Evolutionary conservation across 2,329 filamentous ascomycete species (phyloP).

Genomic region (Grosmannia clavigera): DNA sequence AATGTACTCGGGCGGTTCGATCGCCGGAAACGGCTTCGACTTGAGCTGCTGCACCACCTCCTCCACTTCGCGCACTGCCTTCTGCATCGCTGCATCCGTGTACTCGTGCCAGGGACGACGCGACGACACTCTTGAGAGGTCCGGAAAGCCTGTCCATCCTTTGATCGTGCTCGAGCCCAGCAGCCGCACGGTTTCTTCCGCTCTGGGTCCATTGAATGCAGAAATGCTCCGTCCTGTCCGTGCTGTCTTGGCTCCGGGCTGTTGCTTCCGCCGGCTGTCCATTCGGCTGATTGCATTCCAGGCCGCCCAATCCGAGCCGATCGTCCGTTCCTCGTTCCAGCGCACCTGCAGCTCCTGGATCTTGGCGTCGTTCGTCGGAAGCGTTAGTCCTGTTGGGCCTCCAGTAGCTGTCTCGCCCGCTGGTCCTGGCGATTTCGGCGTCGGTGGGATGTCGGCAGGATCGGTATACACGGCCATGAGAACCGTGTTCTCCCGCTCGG

Average conservation of each 20-base stretch:
- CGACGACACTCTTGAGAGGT: conserved; percentile 22
- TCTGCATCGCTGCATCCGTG: conserved; percentile 28
- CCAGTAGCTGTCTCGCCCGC: not conserved
- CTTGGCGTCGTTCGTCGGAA: conserved; percentile 27
- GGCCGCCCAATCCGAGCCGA: conserved; percentile 9
- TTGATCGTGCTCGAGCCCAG: conserved; percentile 31
- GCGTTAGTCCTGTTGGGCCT: conserved; percentile 11
- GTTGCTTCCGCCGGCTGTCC: not conserved
- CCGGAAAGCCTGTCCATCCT: conserved; percentile 28
- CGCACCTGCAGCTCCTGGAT: conserved; percentile 37
- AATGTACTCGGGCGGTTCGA: conserved; percentile 40
- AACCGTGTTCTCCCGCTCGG: conserved; percentile 43
- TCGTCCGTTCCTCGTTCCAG: conserved; percentile 27
- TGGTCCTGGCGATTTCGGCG: conserved; percentile 39
- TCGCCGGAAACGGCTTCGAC: conserved; percentile 35
- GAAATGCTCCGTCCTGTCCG: not conserved
- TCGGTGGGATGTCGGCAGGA: conserved; percentile 39
- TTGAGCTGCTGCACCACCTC: conserved; percentile 27
- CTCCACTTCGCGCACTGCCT: conserved; percentile 31
- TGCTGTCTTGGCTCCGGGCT: conserved; percentile 10
- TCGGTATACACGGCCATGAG: conserved; percentile 50
- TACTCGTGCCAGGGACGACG: conserved; percentile 24
- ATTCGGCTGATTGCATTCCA: conserved; percentile 10
- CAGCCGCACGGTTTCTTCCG: conserved; percentile 29
- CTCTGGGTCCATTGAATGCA: conserved; percentile 15